Evolutionary conservation across 2,329 filamentous ascomycete genomes (phyloP), one percentile per base, ranked within the genome.

Genomic region (Curvularia lunata): DNA sequence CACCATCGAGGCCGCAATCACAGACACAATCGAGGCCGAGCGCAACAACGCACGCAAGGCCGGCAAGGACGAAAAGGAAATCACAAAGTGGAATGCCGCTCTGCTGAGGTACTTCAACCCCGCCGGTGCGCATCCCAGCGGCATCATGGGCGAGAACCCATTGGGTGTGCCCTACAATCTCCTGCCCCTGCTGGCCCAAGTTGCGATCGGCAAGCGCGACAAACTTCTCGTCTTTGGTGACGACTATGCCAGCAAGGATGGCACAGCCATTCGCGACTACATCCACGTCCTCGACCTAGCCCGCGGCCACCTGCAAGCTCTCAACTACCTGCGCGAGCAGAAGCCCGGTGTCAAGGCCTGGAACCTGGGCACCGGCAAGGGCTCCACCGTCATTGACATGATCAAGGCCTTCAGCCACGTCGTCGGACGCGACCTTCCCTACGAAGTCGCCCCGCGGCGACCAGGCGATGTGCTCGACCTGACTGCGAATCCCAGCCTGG

Each of bases 61-160:
- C 16, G 91, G 90, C 63, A 69, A 69, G 47, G 57, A 58, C n/a
- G 89, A 94, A 28, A 87, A 82, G 8, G 71, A 71, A 12, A 74
- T 70, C 51, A 86, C 92, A 72, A 88, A 92, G 72, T 98, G 91
- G 91, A 98, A 98, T 78, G 95, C 86, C 56, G 95, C 94, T 41
- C 83, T 98, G 65, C 84, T 99, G 70, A 88, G 95, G 70, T 99
- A 99, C 83, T 99, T 99, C 84, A 99, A 99, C 85, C 95, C 95
- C 28, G 92, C 91, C 56, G 95, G 95, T 71, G 90, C 92, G 55
- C 95, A 99, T 79, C 95, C 96, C 47, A 94, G 87, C 71, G 96
- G 95, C 56, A 88, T 99, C 78, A 97, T 99, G 92, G 95, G 95
- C 68, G 95, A 99, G 82, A 95, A 99, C 79, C 95, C 95, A 45